Evolutionary conservation across 805 yeast genomes (phyloP).

Genomic region (Suhomyces tanzawaensis): DNA sequence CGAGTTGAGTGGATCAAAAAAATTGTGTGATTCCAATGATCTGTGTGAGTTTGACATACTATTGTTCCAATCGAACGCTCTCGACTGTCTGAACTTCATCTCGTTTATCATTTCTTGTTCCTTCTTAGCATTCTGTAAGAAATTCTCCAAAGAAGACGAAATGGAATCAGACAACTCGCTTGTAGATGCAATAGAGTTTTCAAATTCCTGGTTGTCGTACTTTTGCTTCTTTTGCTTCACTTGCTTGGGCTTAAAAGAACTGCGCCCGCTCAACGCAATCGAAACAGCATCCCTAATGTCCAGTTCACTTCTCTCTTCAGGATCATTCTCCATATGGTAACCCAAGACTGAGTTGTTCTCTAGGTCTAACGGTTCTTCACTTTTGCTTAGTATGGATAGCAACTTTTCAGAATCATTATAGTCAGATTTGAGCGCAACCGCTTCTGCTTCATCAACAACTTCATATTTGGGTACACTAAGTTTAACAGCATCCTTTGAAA

Average conservation of each 20-base stretch:
- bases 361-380: conserved; percentile 7
- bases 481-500: too few species aligned
- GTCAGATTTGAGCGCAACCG: conserved; percentile 1
- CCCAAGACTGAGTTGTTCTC: conserved; percentile 6
- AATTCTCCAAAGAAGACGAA: conserved; percentile 31
- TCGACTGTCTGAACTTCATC: conserved; percentile 43
- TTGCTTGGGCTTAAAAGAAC: not conserved
- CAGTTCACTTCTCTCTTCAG: conserved; percentile 9
- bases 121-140: conserved; percentile 43
- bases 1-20: conserved; percentile 43
- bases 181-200: not conserved
- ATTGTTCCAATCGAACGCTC: conserved; percentile 53
- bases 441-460: too few species aligned
- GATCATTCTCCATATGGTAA: conserved; percentile 1
- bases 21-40: conserved; percentile 40
- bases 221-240: conserved; percentile 1
- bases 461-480: too few species aligned
- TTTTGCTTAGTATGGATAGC: conserved; percentile 15
- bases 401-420: conserved; percentile 19
- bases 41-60: conserved; percentile 34
- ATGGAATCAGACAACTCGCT: not conserved
- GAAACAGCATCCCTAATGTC: conserved; percentile 22
- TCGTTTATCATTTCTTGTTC: conserved; percentile 41
- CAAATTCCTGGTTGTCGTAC: not conserved
- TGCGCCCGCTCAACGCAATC: conserved; percentile 18